phyloP scores from a whole-genome alignment of 805 yeast genomes.

The Candida ipomoeae region DNA sequence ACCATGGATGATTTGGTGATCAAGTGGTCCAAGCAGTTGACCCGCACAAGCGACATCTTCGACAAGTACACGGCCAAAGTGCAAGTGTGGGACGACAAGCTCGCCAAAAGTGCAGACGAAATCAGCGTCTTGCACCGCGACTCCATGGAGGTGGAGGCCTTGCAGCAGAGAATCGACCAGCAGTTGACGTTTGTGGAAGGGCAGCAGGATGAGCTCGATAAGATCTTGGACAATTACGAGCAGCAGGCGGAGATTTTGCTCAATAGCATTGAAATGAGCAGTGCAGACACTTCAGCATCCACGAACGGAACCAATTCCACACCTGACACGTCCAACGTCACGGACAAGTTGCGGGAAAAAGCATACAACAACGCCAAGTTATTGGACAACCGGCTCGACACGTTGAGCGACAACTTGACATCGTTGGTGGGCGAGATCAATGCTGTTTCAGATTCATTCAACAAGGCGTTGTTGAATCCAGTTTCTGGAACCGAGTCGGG shows the following conservation, averaged over 20 bases:
- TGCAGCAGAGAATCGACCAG: constrained; percentile 83
- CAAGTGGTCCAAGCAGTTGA: constrained; percentile 86
- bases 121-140: constrained; percentile 74
- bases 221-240: constrained; percentile 78
- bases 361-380: constrained; percentile 85
- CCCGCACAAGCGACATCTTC: constrained; percentile 70
- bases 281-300: constrained; percentile 10
- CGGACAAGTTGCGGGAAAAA: constrained; percentile 84
- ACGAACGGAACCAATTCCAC: constrained; percentile 7
- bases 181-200: constrained; percentile 78
- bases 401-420: constrained; percentile 70
- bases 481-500: constrained; percentile 25
- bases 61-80: constrained; percentile 70
- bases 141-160: constrained; percentile 76
- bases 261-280: constrained; percentile 32
- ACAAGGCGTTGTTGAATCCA: constrained; percentile 47
- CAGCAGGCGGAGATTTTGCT: constrained; percentile 56
- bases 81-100: constrained; percentile 78
- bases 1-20: constrained; percentile 89
- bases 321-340: constrained; percentile 38
- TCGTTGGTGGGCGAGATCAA: constrained; percentile 79
- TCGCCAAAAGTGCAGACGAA: constrained; percentile 82
- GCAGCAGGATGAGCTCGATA: constrained; percentile 89
- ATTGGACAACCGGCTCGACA: constrained; percentile 74
- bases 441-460: constrained; percentile 74